Conservation (phyloP, 345 rosid species). For the Murraya paniculata region DNA sequence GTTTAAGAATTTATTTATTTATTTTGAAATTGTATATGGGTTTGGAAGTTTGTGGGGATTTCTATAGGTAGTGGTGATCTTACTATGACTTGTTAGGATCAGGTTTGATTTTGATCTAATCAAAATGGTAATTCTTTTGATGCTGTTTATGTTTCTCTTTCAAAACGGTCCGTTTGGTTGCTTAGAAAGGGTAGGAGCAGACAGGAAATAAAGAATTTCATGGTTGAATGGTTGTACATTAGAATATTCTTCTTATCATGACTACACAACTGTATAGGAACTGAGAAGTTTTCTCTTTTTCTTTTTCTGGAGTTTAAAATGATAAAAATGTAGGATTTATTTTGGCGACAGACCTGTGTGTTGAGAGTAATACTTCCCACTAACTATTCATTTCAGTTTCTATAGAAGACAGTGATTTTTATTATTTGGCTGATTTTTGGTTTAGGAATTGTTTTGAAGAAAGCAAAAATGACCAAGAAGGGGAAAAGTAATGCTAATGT, state of each 20-base stretch:
- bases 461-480: slow-evolving; percentile 68
- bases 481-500: slow-evolving; percentile 69
- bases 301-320: background rate
- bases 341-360: background rate
- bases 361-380: background rate
- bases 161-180: background rate
- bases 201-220: background rate
- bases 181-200: background rate
- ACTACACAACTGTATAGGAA: background rate
- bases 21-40: slow-evolving; percentile 13
- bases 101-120: background rate
- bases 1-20: slow-evolving; percentile 2
- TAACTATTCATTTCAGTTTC: background rate
- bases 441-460: slow-evolving; percentile 78
- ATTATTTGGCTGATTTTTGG: slow-evolving; percentile 7
- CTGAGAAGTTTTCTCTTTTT: background rate
- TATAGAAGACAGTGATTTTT: background rate
- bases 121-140: background rate
- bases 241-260: background rate
- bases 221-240: too few species aligned
- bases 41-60: slow-evolving; percentile 11
- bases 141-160: slow-evolving; percentile 5
- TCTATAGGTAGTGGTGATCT: background rate
- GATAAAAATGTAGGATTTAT: background rate
- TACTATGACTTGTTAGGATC: slow-evolving; percentile 2